Evolutionary conservation across 441 rosid species (phyloP).

Genomic region (Gossypium schwendimanii): DNA sequence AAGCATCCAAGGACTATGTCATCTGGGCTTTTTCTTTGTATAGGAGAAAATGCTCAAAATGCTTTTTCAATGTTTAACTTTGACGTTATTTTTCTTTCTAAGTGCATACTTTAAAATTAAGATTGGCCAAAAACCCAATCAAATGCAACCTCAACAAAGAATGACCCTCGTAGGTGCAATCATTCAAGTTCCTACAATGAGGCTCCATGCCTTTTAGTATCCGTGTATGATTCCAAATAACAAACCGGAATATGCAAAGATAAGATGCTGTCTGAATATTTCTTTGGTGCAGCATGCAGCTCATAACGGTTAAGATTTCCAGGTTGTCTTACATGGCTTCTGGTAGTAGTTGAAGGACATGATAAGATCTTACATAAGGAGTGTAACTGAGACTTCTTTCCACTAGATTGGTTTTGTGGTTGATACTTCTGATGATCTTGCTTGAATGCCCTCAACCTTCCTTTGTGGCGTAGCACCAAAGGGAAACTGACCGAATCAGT

Average conservation of each 20-base stretch:
- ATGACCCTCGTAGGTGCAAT: neutral
- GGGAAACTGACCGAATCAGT: conserved; percentile 36
- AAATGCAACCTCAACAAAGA: conserved; percentile 5
- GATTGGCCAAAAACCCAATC: neutral
- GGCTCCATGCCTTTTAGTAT: neutral
- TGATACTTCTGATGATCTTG: conserved; percentile 19
- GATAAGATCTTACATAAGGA: conserved; percentile 39
- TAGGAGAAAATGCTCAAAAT: neutral
- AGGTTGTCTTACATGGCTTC: conserved; percentile 17
- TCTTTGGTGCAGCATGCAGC: conserved; percentile 40
- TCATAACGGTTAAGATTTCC: conserved; percentile 21
- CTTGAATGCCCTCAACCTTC: conserved; percentile 35
- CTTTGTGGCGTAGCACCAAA: conserved; percentile 15
- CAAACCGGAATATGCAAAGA: conserved; percentile 42
- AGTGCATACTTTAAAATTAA: neutral
- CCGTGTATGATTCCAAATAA: conserved; percentile 16
- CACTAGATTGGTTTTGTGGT: conserved; percentile 20
- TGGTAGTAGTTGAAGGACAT: conserved; percentile 16
- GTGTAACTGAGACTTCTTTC: conserved; percentile 34
- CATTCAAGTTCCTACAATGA: neutral
- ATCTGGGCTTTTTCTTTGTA: neutral
- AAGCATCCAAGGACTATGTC: neutral
- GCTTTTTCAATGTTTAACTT: neutral
- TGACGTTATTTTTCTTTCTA: neutral
- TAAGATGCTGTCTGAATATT: conserved; percentile 39